These are phyloP conservation scores for Soucietia sequanensis DNA, from an alignment of 805 yeast genomes.

Conservation along the genomic window DNA sequence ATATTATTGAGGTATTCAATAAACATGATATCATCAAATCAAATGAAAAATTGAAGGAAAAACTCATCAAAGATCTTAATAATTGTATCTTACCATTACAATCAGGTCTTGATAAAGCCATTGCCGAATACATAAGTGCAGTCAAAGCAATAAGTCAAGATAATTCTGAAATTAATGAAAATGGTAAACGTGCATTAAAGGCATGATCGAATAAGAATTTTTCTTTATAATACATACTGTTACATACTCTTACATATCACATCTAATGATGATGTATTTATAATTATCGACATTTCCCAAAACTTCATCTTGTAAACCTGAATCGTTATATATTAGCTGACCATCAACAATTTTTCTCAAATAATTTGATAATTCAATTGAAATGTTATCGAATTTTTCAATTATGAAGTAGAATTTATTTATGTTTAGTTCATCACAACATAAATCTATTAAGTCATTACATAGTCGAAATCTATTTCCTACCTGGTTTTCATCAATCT, in stretches of 20 bases:
- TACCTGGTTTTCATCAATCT: too few relatives aligned
- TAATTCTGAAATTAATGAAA: constrained; percentile 22
- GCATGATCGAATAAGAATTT: constrained; percentile 1
- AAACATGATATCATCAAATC: constrained; percentile 22
- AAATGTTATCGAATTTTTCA: too few relatives aligned
- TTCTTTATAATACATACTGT: background rate
- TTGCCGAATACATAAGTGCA: constrained; percentile 33
- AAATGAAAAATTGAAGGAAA: constrained; percentile 33
- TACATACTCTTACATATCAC: background rate
- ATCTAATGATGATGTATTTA: too few relatives aligned
- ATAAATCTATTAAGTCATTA: too few relatives aligned
- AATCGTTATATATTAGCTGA: too few relatives aligned
- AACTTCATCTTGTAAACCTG: too few relatives aligned
- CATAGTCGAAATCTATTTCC: too few relatives aligned
- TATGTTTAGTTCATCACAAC: too few relatives aligned
- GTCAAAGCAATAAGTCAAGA: constrained; percentile 8
- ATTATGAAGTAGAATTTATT: too few relatives aligned
- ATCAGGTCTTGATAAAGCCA: constrained; percentile 32
- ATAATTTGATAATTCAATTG: too few relatives aligned
- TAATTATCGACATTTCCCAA: too few relatives aligned
- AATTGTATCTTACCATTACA: constrained; percentile 32
- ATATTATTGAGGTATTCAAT: constrained; percentile 16
- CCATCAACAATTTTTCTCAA: too few relatives aligned
- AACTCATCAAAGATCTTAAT: constrained; percentile 29
- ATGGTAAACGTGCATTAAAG: constrained; percentile 30